Conservation (phyloP, 768 basidiomycete species). For the Jaapia argillacea region DNA sequence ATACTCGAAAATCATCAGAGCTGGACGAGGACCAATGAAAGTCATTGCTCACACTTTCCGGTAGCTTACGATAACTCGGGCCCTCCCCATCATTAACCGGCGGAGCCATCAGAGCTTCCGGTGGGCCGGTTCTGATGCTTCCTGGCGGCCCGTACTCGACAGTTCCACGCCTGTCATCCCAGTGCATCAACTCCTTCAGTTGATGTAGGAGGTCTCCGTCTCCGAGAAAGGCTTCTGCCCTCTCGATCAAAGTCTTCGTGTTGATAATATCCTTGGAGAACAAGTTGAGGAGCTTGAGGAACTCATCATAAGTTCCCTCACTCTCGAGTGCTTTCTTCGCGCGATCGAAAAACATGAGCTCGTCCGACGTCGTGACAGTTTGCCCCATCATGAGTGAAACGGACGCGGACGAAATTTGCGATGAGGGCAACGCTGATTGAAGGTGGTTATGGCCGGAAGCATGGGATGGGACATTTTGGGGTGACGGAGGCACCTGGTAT, state of each 20-base stretch:
- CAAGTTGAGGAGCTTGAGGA: conserved; percentile 84
- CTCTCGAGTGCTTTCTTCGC: conserved; percentile 74
- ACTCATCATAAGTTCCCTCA: conserved; percentile 82
- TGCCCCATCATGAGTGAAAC: conserved; percentile 5
- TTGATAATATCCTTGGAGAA: conserved; percentile 92
- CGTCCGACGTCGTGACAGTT: conserved; percentile 39
- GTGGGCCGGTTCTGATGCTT: conserved; percentile 65
- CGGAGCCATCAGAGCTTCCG: conserved; percentile 67
- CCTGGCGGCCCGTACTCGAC: conserved; percentile 66
- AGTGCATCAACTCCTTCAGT: conserved; percentile 81
- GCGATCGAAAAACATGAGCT: conserved; percentile 90
- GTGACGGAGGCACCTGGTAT: conserved; percentile 30
- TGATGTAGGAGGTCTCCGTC: conserved; percentile 70
- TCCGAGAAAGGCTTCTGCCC: conserved; percentile 73
- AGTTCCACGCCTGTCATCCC: conserved; percentile 56
- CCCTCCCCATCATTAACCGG: conserved; percentile 82
- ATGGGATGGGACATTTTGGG: conserved; percentile 17
- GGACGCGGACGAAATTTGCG: conserved; percentile 2
- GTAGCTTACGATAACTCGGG: conserved; percentile 87
- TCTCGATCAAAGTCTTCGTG: conserved; percentile 68
- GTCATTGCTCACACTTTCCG: conserved; percentile 62
- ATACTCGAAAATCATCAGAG: conserved; percentile 4
- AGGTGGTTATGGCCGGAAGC: too few species aligned
- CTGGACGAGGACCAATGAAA: conserved; percentile 3
- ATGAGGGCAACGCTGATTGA: not conserved